These are phyloP conservation scores for Dipteronia sinensis DNA, from an alignment of 345 rosid species.

Conservation along the genomic window DNA sequence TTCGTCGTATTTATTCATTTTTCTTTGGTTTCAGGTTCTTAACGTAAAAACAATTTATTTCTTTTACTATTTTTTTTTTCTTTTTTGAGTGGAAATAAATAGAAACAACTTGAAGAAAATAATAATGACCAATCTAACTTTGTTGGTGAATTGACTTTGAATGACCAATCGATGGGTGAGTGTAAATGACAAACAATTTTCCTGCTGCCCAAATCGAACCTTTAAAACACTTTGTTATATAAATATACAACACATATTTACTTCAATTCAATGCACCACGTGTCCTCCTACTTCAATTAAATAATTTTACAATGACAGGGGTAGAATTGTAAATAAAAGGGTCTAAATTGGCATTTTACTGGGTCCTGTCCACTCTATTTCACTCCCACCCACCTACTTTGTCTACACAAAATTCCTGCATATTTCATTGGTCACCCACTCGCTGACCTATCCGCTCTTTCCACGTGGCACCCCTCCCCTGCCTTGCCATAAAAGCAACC, in stretches of 20 bases:
- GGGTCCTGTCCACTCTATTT: neutral
- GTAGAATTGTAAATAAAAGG: neutral
- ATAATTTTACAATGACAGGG: neutral
- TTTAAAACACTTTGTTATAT: too few species aligned
- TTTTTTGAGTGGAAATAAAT: too few species aligned
- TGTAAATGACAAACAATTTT: neutral
- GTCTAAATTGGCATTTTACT: neutral
- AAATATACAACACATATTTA: too few species aligned
- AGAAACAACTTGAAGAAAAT: too few species aligned
- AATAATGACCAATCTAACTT: neutral
- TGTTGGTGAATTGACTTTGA: neutral
- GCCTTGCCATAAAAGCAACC: neutral
- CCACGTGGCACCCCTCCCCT: slow-evolving; percentile 1
- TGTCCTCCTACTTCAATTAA: neutral
- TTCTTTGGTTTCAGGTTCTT: too few species aligned
- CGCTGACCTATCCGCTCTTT: neutral
- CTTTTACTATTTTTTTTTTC: too few species aligned
- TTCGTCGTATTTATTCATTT: too few species aligned
- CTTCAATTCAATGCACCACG: neutral
- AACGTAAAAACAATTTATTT: too few species aligned
- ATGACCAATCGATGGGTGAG: neutral
- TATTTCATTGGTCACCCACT: neutral
- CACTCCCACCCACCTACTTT: too few species aligned
- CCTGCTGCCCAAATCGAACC: neutral
- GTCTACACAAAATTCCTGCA: neutral